A percentile compares a stretch with the other conserved stretches of the same genome.
Evolutionary conservation across 108 stramenopile species (phyloP).

Genomic region (Aurantiochytrium sp.): DNA sequence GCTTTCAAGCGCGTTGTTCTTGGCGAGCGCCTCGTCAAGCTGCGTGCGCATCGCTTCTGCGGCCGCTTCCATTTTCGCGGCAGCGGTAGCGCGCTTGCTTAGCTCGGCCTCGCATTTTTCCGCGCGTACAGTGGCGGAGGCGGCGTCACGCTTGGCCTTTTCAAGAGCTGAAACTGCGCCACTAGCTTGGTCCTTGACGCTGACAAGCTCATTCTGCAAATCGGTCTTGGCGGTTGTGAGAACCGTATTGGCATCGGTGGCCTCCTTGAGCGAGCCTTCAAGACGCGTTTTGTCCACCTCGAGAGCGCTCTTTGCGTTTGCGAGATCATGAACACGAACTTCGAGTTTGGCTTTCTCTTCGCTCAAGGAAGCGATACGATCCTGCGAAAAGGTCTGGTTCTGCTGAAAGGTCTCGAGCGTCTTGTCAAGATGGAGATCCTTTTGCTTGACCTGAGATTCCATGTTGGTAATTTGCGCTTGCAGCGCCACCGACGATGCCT

Average conservation of each 20-base stretch:
- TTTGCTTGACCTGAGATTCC: not conserved
- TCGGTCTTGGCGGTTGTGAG: not conserved
- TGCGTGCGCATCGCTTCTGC: not conserved
- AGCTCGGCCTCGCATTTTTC: slow-evolving; percentile 19
- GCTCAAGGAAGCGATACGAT: not conserved
- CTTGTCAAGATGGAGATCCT: not conserved
- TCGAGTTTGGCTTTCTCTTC: not conserved
- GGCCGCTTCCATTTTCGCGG: not conserved
- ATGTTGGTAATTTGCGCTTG: not conserved
- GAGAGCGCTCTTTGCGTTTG: not conserved
- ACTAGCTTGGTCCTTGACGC: not conserved
- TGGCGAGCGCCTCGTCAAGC: not conserved
- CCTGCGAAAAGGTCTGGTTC: not conserved
- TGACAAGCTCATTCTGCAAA: not conserved
- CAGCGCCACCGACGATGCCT: not conserved
- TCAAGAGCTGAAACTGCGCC: not conserved
- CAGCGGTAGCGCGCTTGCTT: not conserved
- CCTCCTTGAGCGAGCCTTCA: not conserved
- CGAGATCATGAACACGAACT: not conserved
- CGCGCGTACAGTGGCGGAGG: not conserved
- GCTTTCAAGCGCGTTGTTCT: slow-evolving; percentile 27
- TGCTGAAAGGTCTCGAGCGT: not conserved
- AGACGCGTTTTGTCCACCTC: not conserved
- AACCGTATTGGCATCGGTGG: not conserved
- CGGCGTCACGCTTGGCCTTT: not conserved